Evolutionary conservation across 331 rosid species (phyloP), one percentile per base, ranked within the genome.

Genomic region (Telfairia occidentalis): DNA sequence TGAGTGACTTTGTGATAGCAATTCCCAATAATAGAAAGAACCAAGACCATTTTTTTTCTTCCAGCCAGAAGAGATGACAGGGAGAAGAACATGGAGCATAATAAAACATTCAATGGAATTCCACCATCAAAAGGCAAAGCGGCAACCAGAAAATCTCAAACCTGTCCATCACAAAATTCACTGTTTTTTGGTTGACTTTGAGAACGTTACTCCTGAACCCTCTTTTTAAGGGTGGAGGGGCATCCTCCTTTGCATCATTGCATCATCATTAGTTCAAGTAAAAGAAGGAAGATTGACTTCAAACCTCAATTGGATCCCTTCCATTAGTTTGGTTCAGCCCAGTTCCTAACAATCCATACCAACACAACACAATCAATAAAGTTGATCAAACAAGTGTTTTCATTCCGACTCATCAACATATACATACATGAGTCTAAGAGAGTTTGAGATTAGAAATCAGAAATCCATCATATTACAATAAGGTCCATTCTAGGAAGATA

Each of bases 121-220:
- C 75, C 75, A 70, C 75, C 46, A 70, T 3, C 75, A 45, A 45
- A 1, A 70, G 57, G 3, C 74, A 67, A 3, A 69, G 2, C 10
- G 6, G 53, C 35, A 42, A 15, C 54, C 29, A 69, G 0, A 23
- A 69, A 69, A 26, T 61, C 42, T 32, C 37, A 60, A 60, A 13
- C 43, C 32, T 59, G 67, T 66, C 54, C 74, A 67, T 35, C 54
- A 10, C 37, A 11, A 61, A 30, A 5, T 67, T 42, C 54, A 12
- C 37, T 69, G 74, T 69, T 24, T 42, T 42, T 24, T 69, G 74
- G 37, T 69, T 69, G 74, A 69, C 74, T 42, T 69, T 6, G 13
- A 11, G 50, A 48, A 65, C 11, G 15, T 37, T 19, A 65, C 30
- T 67, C 15, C 73, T 34, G n/a, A 18, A 21, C 18, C 71, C 71